Base-by-base conservation (phyloP, 306 rosid genomes). In the Cicer chorassanicum region DNA sequence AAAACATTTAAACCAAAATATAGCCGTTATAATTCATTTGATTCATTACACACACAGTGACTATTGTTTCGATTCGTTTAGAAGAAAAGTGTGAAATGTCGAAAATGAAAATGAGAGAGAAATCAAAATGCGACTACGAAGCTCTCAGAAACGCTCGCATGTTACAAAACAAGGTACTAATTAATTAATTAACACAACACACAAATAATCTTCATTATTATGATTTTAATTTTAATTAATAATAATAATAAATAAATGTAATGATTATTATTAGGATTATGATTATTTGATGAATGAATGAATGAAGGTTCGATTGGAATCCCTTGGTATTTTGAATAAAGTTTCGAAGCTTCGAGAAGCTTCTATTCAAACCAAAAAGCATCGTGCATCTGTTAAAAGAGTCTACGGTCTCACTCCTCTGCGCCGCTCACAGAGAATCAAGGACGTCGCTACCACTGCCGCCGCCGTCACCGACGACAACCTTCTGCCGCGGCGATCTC, bases 341-440 rank as follows among this genome's bases (percentile, higher is more conserved):
- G 42, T 73, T 46, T 81, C 88, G 11, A 79, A 89, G 46, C 90
- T 87, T 48, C 90, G 83, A 13, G 66, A 86, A 16, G 36, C 39
- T 18, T 45, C 62, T 12, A 7, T 61, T 24, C 70, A 44, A 48
- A 64, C 75, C 6, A 78, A 74, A 29, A 70, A 68, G 29, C 0
- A 77, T 4, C 73, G 69, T 0, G 11, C 29, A 1, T 9, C 43
- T 45, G 15, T 6, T 7, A 78, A 81, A 18, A 82, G 38, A 70
- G 60, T 65, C 6, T 54, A 80, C 9, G 72, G 36, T 34, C 66
- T 75, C 55, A 72, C 80, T 16, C 84, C 92, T 1, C n/a, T 84
- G 40, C 92, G 97, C 42, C 93, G 89, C 55, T 89, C 94, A 1
- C 60, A 65, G 63, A 74, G 96, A 21, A 46, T 91, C 82, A 88